Base-by-base conservation (phyloP, 2,329 filamentous ascomycete species). In the Verticillium nubilum region DNA sequence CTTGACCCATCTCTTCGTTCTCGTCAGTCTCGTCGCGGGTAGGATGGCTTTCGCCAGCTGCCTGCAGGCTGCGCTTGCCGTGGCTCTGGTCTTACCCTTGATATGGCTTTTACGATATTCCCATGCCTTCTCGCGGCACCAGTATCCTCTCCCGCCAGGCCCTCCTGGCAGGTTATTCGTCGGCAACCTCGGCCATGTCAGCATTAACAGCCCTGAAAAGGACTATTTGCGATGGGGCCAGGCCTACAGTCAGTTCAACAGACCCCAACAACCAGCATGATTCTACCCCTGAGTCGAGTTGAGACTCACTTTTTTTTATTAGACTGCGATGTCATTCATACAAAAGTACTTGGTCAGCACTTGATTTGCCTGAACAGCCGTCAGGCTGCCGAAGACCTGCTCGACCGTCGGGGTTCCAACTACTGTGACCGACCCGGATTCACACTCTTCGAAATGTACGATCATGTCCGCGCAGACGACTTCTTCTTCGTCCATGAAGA, bases 191-290 rank as follows among this genome's bases (percentile, higher is more conserved):
- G 70, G 72, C 2, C 76, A 79, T 57, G 67, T 72, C 33, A 77
- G 59, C 42, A 59, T 57, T 35, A 58, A 63, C 29, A 55, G 53
- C 37, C 61, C 63, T 5, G 63, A 62, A 28, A 60, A 54, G 42
- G 59, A 58, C 17, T 64, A 64, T 52, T 57, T 60, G 5, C 50
- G 63, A 54, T 64, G 63, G 63, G 62, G 61, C 23, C 58, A 60
- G 31, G 54, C 60, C 91, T 69, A 89, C 91, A 72, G 87, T 91
- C 25, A 60, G 62, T 58, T 13, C n/a, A 33, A 28, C 17, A 10
- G 12, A 35, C 42, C 15, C n/a, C 19, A 4, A n/a, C 4, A 17
- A 23, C 28, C 15, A 7, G 23, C 23, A 52, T 26, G 25, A 19
- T 31, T 12, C 42, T 23, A 26, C 19, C 13, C 5, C 42, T 12